These are phyloP conservation scores for Encephalitozoon cuniculi DNA, from an alignment of 371 early-diverging fungal species.

Conservation along the genomic window DNA sequence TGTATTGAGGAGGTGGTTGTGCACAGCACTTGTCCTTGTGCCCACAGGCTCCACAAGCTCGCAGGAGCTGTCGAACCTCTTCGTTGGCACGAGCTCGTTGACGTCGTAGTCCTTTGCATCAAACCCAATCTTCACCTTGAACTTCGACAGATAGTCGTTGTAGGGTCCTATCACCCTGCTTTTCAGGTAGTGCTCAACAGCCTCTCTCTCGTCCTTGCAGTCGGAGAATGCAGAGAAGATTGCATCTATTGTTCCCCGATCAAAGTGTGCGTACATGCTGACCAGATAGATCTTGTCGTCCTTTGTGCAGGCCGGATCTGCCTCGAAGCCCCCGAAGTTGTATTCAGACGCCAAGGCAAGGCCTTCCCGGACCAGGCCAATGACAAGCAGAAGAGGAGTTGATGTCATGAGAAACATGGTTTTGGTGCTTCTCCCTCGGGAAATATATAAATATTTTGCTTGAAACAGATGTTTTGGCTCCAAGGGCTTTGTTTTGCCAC, in stretches of 20 bases:
- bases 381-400: background rate
- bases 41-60: constrained; percentile 41
- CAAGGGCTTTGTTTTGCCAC: background rate
- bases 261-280: constrained; percentile 37
- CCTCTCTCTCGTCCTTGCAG: background rate
- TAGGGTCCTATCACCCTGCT: background rate
- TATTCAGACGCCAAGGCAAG: background rate
- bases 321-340: background rate
- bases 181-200: background rate
- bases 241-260: constrained; percentile 25
- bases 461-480: background rate
- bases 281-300: constrained; percentile 30
- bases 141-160: constrained; percentile 33
- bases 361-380: background rate
- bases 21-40: constrained; percentile 18
- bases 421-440: background rate
- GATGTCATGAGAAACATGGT: constrained; percentile 1
- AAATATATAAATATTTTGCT: background rate
- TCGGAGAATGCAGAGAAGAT: constrained; percentile 15
- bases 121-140: constrained; percentile 40
- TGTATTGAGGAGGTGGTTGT: constrained; percentile 8
- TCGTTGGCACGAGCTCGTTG: constrained; percentile 15
- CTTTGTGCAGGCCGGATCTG: constrained; percentile 23
- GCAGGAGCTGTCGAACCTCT: constrained; percentile 44
- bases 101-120: constrained; percentile 12